Evolutionary conservation across 805 yeast genomes (phyloP).

Genomic region (Clavispora phyllophila): DNA sequence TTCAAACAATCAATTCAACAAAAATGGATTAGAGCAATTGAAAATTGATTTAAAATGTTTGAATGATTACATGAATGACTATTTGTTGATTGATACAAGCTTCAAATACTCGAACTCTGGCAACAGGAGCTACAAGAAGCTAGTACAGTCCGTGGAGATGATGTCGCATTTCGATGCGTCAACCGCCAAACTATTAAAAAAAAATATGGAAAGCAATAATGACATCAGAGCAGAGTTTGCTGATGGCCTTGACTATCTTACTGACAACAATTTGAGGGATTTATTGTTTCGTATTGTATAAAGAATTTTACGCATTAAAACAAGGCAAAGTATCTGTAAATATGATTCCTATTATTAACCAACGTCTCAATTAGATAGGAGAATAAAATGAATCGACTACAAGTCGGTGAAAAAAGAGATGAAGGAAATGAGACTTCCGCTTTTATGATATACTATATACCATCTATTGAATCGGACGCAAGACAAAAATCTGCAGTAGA

Average conservation of each 20-base stretch:
- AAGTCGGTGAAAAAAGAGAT: no score
- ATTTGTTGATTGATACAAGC: conserved; percentile 15
- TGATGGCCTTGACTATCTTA: conserved; percentile 14
- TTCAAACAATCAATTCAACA: conserved; percentile 34
- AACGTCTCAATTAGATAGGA: no score
- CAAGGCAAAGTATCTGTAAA: no score
- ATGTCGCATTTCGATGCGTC: conserved; percentile 20
- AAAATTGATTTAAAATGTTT: conserved; percentile 24
- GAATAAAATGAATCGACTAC: no score
- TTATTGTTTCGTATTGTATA: conserved; percentile 24
- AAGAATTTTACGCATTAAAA: no score
- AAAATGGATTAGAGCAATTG: conserved; percentile 29
- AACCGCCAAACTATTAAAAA: conserved; percentile 17
- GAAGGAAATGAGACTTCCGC: no score
- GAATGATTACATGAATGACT: conserved; percentile 12
- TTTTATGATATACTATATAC: no score
- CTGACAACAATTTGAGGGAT: conserved; percentile 18
- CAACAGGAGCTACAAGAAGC: conserved; percentile 21
- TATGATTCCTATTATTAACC: no score
- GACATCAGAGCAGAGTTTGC: conserved; percentile 20
- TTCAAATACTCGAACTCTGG: conserved; percentile 16
- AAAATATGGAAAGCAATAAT: conserved; percentile 9
- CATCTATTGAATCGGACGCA: no score
- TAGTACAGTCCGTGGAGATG: conserved; percentile 26
- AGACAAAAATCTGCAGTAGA: no score